These are phyloP conservation scores for Paratinospora sagittata DNA, from an alignment of 164 flowering plant genomes.

Conservation along the genomic window DNA sequence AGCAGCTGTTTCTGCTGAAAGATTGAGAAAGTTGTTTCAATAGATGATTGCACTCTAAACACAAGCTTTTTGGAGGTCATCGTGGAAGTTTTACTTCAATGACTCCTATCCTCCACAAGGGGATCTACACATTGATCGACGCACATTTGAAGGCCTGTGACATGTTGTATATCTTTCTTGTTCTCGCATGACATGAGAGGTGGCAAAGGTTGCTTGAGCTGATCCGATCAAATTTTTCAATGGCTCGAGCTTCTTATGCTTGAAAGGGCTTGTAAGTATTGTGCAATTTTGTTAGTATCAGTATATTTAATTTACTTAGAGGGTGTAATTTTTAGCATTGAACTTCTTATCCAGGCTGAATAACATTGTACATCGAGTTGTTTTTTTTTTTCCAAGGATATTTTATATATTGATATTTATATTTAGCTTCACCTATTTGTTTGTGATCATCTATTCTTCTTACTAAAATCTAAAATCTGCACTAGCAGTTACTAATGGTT, in stretches of 20 bases:
- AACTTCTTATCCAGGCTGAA: slow-evolving; percentile 2
- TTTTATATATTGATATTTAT: not conserved
- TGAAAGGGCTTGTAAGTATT: slow-evolving; percentile 15
- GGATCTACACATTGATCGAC: not conserved
- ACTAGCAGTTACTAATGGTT: no score
- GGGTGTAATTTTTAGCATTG: slow-evolving; percentile 7
- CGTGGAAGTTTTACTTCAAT: not conserved
- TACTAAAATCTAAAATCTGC: no score
- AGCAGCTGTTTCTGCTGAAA: slow-evolving; percentile 62
- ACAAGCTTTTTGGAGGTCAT: not conserved
- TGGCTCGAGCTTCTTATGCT: not conserved
- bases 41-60: slow-evolving; percentile 20
- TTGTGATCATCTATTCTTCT: not conserved
- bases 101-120: not conserved
- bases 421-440: not conserved
- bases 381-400: not conserved
- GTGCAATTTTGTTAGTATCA: not conserved
- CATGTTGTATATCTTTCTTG: not conserved
- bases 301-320: not conserved
- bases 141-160: not conserved
- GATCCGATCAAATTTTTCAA: not conserved
- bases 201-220: not conserved
- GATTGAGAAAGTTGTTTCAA: slow-evolving; percentile 58
- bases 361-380: slow-evolving; percentile 10
- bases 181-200: not conserved